phyloP scores from a whole-genome alignment of 345 rosid genomes.

The Viola odorata region DNA sequence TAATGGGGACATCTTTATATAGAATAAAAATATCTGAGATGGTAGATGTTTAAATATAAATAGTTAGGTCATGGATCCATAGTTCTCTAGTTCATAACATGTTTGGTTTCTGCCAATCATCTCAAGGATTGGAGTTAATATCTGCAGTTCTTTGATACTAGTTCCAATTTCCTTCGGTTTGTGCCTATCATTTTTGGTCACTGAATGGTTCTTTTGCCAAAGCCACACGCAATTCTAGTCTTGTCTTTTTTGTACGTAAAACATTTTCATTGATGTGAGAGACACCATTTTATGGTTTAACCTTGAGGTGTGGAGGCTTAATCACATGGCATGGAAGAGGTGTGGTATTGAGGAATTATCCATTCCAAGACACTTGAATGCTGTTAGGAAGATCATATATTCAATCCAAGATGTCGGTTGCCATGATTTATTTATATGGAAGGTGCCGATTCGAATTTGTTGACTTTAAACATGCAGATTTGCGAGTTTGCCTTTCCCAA shows the following conservation, averaged over 20 bases:
- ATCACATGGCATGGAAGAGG: conserved; percentile 23
- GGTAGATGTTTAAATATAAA: too few relatives aligned
- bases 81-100: too few relatives aligned
- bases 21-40: too few relatives aligned
- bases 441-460: conserved; percentile 93
- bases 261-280: conserved; percentile 19
- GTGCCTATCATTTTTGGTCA: not conserved
- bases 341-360: conserved; percentile 30
- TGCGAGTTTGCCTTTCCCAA: conserved; percentile 65
- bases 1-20: too few relatives aligned
- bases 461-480: conserved; percentile 99
- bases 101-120: too few relatives aligned
- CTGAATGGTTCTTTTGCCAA: conserved; percentile 14
- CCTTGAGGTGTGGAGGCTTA: conserved; percentile 25
- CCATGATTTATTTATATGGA: conserved; percentile 70
- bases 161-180: not conserved
- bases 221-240: conserved; percentile 18
- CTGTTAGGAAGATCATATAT: conserved; percentile 51
- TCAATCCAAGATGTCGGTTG: conserved; percentile 68
- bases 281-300: conserved; percentile 18
- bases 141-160: too few relatives aligned
- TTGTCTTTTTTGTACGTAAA: conserved; percentile 19
- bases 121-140: too few relatives aligned
- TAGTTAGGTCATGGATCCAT: too few relatives aligned
- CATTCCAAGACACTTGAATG: conserved; percentile 36